These are phyloP conservation scores for Ambrosiella cleistominuta DNA, from an alignment of 2,329 filamentous ascomycete species.

Conservation along the genomic window DNA sequence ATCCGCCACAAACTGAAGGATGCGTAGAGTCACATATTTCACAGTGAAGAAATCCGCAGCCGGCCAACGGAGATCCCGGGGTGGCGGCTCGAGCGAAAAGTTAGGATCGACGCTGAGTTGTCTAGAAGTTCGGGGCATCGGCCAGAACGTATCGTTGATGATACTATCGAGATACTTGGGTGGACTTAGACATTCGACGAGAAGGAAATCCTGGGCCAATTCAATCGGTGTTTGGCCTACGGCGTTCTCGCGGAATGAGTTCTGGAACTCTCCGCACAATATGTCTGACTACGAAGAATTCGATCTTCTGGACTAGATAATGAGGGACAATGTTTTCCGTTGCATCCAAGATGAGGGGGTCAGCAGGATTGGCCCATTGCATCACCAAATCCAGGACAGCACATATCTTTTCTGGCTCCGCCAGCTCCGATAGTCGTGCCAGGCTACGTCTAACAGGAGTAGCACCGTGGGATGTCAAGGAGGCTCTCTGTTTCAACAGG, in stretches of 20 bases:
- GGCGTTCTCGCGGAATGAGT: constrained; percentile 53
- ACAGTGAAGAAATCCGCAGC: background rate
- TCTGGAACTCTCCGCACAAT: constrained; percentile 27
- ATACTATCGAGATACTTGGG: background rate
- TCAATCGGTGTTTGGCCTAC: constrained; percentile 59
- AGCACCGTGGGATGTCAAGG: background rate
- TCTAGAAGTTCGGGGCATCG: too few species aligned
- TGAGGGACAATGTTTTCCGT: background rate
- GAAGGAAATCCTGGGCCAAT: constrained; percentile 34
- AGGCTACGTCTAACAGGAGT: background rate
- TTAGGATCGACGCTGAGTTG: background rate
- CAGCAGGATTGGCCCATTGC: background rate
- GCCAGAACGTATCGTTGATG: background rate
- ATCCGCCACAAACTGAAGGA: background rate
- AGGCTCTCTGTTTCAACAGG: background rate
- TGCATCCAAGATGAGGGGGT: background rate
- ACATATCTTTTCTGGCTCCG: background rate
- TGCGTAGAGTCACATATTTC: background rate
- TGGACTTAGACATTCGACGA: background rate
- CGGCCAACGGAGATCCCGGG: background rate
- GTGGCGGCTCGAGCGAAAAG: background rate
- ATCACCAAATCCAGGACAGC: background rate
- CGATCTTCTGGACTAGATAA: background rate
- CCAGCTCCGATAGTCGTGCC: background rate
- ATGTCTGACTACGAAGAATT: constrained; percentile 22